Conservation (phyloP, 805 yeast genomes). For the Kodamaea sagamina region DNA sequence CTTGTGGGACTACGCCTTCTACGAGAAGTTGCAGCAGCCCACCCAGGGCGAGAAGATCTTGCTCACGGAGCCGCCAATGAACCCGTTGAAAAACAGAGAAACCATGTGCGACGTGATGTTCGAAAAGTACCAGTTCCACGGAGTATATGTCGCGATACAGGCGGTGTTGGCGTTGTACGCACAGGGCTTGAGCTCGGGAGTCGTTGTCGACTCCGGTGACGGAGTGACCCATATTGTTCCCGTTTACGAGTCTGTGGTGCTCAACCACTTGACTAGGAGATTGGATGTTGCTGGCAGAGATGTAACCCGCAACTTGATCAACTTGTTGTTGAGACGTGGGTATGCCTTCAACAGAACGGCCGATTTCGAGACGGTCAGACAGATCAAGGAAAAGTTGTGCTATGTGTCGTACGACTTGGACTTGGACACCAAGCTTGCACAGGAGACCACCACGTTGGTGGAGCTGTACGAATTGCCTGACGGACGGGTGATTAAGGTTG, state of each 20-base stretch:
- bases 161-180: constrained; percentile 98
- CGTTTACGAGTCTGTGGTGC: constrained; percentile 94
- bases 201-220: constrained; percentile 97
- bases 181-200: constrained; percentile 95
- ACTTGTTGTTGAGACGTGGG: constrained; percentile 88
- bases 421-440: constrained; percentile 81
- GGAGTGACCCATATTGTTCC: constrained; percentile 99
- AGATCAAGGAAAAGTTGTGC: constrained; percentile 93
- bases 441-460: constrained; percentile 93
- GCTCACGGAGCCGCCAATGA: constrained; percentile 97
- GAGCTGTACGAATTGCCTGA: constrained; percentile 94
- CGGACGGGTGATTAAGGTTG: constrained; percentile 90
- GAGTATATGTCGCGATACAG: constrained; percentile 93
- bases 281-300: constrained; percentile 98
- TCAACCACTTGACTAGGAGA: constrained; percentile 88
- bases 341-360: constrained; percentile 98
- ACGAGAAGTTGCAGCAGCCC: constrained; percentile 82
- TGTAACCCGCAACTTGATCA: constrained; percentile 94
- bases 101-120: constrained; percentile 91
- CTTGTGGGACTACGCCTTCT: constrained; percentile 96
- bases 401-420: constrained; percentile 94
- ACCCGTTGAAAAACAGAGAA: constrained; percentile 88
- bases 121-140: constrained; percentile 86
- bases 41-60: constrained; percentile 75
- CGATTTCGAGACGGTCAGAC: constrained; percentile 97